Percentiles rank a stretch among this genome's conserved stretches.
Conservation (phyloP, 805 yeast species). For the Yarrowia osloensis region DNA sequence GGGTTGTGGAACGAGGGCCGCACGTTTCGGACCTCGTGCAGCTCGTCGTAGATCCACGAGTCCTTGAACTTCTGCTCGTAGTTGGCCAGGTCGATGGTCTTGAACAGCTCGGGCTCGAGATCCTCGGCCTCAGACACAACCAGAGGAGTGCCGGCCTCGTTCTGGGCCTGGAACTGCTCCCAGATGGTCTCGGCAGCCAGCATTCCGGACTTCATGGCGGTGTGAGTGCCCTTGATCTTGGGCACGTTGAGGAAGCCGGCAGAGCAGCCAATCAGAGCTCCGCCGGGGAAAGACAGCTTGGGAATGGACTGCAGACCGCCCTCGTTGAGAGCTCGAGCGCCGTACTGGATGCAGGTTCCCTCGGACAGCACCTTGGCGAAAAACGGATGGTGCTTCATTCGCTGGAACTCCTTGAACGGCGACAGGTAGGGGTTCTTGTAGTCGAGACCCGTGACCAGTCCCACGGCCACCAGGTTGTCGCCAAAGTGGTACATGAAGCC, state of each 20-base stretch:
- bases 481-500: constrained; percentile 98
- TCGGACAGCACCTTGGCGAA: constrained; percentile 74
- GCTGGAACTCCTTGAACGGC: constrained; percentile 94
- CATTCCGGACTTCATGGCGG: constrained; percentile 95
- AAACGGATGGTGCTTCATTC: constrained; percentile 88
- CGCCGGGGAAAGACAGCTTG: constrained; percentile 90
- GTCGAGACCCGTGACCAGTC: constrained; percentile 93
- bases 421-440: constrained; percentile 93
- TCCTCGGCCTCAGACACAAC: constrained; percentile 46
- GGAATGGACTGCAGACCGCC: constrained; percentile 97
- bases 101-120: constrained; percentile 38
- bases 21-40: constrained; percentile 81
- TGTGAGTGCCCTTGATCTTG: constrained; percentile 95
- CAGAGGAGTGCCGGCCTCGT: constrained; percentile 41
- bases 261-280: constrained; percentile 88
- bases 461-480: constrained; percentile 86
- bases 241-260: constrained; percentile 99
- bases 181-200: constrained; percentile 87
- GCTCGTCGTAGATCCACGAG: constrained; percentile 87
- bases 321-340: constrained; percentile 94
- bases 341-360: constrained; percentile 91
- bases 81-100: constrained; percentile 44
- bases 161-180: constrained; percentile 46
- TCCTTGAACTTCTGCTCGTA: constrained; percentile 67
- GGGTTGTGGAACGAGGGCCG: constrained; percentile 85